These are phyloP conservation scores for Adansonia madagascariensis DNA, from an alignment of 441 rosid genomes.

Conservation along the genomic window DNA sequence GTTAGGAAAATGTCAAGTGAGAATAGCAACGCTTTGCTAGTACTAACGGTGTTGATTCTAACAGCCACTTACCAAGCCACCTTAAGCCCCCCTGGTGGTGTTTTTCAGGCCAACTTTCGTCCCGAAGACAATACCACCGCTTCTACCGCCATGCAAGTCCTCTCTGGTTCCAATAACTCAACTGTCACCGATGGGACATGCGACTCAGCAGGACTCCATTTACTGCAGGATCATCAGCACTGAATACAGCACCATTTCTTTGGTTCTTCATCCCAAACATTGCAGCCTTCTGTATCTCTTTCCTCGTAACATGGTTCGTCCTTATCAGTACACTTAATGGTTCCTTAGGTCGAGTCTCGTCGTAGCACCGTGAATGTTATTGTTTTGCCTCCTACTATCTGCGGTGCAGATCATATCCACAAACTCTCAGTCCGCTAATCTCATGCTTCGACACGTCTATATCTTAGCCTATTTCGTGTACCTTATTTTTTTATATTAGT, in stretches of 20 bases:
- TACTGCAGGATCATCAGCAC: neutral
- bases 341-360: neutral
- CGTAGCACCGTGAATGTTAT: neutral
- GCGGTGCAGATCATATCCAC: neutral
- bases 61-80: constrained; percentile 11
- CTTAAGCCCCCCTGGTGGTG: neutral
- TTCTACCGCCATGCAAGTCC: neutral
- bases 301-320: neutral
- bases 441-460: neutral
- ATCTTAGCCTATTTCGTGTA: neutral
- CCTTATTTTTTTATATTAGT: neutral
- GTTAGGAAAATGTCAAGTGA: neutral
- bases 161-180: neutral
- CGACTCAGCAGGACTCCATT: no score
- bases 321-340: neutral
- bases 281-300: neutral
- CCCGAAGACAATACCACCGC: neutral
- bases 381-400: neutral
- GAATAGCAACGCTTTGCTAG: neutral
- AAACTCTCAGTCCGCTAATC: neutral
- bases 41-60: neutral
- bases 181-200: neutral
- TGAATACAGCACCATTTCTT: neutral
- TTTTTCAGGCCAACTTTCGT: neutral
- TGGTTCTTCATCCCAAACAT: neutral